These are phyloP conservation scores for Tephrocybe rancida DNA, from an alignment of 768 basidiomycete species.

Conservation along the genomic window DNA sequence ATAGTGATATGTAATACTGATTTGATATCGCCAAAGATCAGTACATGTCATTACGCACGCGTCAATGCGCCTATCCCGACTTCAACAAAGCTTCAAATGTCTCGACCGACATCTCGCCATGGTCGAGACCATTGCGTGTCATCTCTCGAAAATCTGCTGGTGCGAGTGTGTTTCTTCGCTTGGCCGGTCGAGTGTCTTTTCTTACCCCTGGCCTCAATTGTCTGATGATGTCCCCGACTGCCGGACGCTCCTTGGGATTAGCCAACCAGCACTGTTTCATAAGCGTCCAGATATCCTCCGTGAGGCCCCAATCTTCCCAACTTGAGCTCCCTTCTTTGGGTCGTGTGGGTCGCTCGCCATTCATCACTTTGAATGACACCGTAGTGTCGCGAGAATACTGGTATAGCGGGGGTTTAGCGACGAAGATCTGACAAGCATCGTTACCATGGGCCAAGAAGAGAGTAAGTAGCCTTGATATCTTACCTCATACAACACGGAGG, in stretches of 20 bases:
- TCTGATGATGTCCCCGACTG: neutral
- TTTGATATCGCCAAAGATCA: too few species aligned
- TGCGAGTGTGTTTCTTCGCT: neutral
- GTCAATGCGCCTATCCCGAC: neutral
- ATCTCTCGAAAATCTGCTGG: neutral
- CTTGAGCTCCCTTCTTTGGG: neutral
- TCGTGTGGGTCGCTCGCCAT: neutral
- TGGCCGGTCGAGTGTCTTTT: neutral
- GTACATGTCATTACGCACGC: too few species aligned
- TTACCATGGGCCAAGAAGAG: neutral
- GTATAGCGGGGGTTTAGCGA: neutral
- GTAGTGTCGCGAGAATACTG: neutral
- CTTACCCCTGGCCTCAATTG: too few species aligned
- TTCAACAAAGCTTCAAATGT: neutral
- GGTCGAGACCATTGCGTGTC: neutral
- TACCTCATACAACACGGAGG: neutral
- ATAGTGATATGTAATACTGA: too few species aligned
- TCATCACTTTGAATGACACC: neutral
- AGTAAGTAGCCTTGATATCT: neutral
- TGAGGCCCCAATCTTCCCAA: neutral
- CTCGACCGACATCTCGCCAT: neutral
- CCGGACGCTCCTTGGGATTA: neutral
- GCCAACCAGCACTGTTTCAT: neutral
- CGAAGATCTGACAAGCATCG: neutral
- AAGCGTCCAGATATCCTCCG: conserved; percentile 1